Conservation (phyloP, 441 rosid genomes). For the Corymbia citriodora region DNA sequence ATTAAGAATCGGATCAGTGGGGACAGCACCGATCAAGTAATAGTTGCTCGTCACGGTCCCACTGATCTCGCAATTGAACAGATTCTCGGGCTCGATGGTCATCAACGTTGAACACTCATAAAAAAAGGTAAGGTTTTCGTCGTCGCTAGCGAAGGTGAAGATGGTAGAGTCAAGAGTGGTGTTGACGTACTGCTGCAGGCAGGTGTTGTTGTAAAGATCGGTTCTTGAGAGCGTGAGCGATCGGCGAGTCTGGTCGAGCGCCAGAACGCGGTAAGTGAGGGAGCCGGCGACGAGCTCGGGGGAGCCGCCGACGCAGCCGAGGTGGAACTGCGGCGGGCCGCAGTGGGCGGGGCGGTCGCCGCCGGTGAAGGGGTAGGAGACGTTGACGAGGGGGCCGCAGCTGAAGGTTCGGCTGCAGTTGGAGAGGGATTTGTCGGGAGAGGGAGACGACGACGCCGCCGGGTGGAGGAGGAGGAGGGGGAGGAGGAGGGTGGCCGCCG, state of each 20-base stretch:
- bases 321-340: conserved; percentile 26
- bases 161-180: conserved; percentile 14
- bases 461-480: neutral
- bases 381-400: conserved; percentile 19
- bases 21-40: conserved; percentile 14
- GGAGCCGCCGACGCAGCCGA: conserved; percentile 4
- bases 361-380: conserved; percentile 35
- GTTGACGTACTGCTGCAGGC: conserved; percentile 6
- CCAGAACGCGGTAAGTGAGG: conserved; percentile 15
- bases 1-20: neutral
- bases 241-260: conserved; percentile 11
- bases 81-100: neutral
- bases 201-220: conserved; percentile 23
- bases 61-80: conserved; percentile 3
- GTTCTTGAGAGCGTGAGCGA: conserved; percentile 16
- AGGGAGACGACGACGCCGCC: neutral
- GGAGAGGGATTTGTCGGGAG: neutral
- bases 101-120: conserved; percentile 3
- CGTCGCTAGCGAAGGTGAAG: conserved; percentile 4
- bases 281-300: conserved; percentile 11
- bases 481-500: neutral
- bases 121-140: conserved; percentile 11
- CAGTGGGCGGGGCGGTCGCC: conserved; percentile 25
- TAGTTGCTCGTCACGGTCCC: neutral
- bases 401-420: conserved; percentile 16